Evolutionary conservation across 202 grass and related monocot genomes (phyloP), one percentile per base, ranked within the genome.

Genomic region (Alloteropsis angusta): DNA sequence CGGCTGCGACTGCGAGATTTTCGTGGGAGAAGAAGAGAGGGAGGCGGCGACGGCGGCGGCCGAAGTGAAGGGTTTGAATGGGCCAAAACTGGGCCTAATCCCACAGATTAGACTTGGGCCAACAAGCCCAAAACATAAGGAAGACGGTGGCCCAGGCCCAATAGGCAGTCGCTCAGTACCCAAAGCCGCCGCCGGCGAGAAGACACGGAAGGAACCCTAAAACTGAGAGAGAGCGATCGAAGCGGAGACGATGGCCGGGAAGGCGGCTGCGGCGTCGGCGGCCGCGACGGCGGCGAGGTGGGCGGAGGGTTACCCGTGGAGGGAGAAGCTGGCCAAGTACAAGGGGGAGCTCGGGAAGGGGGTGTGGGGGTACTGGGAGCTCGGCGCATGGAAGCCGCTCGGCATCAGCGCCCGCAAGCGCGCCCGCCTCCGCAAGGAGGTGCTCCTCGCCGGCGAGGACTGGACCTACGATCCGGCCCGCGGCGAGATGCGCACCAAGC

Each of bases 301-400:
- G 73, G 85, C 74, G 69, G 73, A 82, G 16, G 75, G 65, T 23
- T 98, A 88, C 74, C 89, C 89, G 45, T 98, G 91, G 91, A 86
- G 58, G 81, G 91, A 94, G 46, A 94, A 92, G 85, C 77, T 94
- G 7, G 85, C 85, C 25, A 93, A 88, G 87, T 94, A 87, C 85
- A 94, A 84, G 62, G 82, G 65, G 48, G 89, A 94, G 80, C 87
- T 94, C 47, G 58, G 73, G 17, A 94, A 94, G 78, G 95, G 95
- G 38, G 89, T 94, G 59, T 98, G 91, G 95, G 95, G 91, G 2
- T 98, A 98, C 79, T 98, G 95, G 91, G 89, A 98, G 70, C 89
- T 97, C 11, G 95, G 95, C 30, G 91, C 95, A 0, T 97, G 91
- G 95, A 97, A 97, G 70, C 91, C 91, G 54, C 89, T 94, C 6